Base-by-base conservation (phyloP, 2,329 filamentous ascomycete genomes). In the Neurospora crassa region DNA sequence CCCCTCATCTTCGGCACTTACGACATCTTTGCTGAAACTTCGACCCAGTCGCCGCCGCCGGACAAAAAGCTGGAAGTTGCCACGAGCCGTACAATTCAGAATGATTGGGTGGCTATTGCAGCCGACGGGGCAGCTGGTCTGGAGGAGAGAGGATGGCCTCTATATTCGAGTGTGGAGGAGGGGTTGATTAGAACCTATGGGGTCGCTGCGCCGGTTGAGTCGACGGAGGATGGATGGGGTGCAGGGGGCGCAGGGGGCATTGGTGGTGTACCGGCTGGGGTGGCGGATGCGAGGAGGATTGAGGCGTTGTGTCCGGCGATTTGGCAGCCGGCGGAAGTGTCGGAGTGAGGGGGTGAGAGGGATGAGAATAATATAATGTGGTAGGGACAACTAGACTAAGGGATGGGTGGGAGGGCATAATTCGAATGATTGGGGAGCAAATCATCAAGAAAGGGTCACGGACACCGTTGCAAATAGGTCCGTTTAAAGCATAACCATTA, bases 1-100 rank as follows among this genome's bases (percentile, higher is more conserved):
- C 79, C 79, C 14, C 68, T 79, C 68, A 69, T 81, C 1, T 80
- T 80, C 67, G 79, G 79, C 5, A 81, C 79, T 2, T 74, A 77
- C 53, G 73, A 77, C 53, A 24, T 73, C 8, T 74, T 70, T 47
- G 68, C 76, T n/a, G 75, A 74, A 1, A 67, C 68, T 12, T 74
- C 74, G 8, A 75, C 73, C 0, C 14, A 29, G 6, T 34, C 53
- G 1, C 53, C 53, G 7, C 53, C 53, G 16, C 5, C 47, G 2
- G 53, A 63, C 24, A 7, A 63, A 5, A 63, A 63, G 3, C 68
- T 75, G 1, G 73, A 76, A 71, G 37, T 67, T 5, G 69, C 41
- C 12, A 73, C 73, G 4, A 75, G 74, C 47, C 14, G 69, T n/a
- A 73, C 70, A 3, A 74, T 77, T 69, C 75, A 78, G 69, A 73